Conservation (phyloP, 2,329 filamentous ascomycete species). For the Aureobasidium zeae region DNA sequence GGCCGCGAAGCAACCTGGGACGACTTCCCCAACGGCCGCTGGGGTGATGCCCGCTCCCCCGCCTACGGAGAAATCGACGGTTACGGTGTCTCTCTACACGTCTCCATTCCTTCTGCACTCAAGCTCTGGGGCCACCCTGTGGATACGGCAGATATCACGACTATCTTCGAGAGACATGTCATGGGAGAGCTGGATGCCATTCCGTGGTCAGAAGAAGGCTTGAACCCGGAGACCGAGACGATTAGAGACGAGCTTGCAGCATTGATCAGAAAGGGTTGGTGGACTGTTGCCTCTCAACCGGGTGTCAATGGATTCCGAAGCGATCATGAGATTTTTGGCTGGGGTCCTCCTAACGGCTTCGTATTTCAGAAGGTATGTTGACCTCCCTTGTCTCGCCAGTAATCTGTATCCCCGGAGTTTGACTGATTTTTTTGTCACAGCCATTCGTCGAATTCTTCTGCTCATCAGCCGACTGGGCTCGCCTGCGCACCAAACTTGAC, state of each 20-base stretch:
- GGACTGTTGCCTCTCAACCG: constrained; percentile 92
- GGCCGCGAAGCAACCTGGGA: constrained; percentile 97
- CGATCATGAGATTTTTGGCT: constrained; percentile 72
- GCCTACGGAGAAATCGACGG: constrained; percentile 96
- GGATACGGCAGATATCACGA: constrained; percentile 60
- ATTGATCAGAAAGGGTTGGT: constrained; percentile 80
- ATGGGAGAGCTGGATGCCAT: constrained; percentile 70
- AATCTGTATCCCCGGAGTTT: too few species aligned
- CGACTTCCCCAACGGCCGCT: constrained; percentile 92
- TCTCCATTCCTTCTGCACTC: constrained; percentile 74
- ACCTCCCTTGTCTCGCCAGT: background rate
- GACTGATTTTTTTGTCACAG: too few species aligned
- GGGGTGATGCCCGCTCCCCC: constrained; percentile 85
- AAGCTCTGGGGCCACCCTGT: constrained; percentile 76
- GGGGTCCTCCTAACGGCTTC: constrained; percentile 86
- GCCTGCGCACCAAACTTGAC: constrained; percentile 57
- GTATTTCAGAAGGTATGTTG: constrained; percentile 74
- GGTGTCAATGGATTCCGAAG: constrained; percentile 80
- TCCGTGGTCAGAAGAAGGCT: constrained; percentile 87
- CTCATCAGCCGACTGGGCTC: constrained; percentile 60
- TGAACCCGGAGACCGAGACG: constrained; percentile 71
- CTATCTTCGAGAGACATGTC: constrained; percentile 73
- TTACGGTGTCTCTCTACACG: constrained; percentile 93
- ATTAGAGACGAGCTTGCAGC: constrained; percentile 68
- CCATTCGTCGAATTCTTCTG: constrained; percentile 97